Conservation (phyloP, 352 stramenopile genomes). For the Phytophthora litchii region DNA sequence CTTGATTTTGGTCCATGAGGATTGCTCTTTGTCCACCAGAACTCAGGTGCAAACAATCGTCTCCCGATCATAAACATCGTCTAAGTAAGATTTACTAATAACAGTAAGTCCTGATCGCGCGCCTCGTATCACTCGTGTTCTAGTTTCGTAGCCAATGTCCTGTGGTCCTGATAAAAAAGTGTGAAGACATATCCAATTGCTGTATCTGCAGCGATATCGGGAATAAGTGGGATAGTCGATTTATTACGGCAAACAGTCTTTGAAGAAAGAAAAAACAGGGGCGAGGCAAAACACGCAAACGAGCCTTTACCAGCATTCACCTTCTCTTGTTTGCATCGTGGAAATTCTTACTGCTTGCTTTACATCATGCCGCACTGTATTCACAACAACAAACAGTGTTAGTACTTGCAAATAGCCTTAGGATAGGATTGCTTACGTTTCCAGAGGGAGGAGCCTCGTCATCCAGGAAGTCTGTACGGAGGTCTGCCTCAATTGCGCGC, state of each 20-base stretch:
- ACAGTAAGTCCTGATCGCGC: too few relatives aligned
- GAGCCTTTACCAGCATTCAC: constrained; percentile 9
- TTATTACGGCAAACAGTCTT: constrained; percentile 37
- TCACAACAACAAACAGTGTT: neutral
- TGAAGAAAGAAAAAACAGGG: constrained; percentile 17
- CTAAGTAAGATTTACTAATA: too few relatives aligned
- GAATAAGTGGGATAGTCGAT: constrained; percentile 2
- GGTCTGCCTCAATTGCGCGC: constrained; percentile 58
- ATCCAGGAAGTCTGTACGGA: constrained; percentile 57
- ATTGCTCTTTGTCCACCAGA: too few relatives aligned
- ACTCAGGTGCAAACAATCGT: too few relatives aligned
- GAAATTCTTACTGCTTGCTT: constrained; percentile 8
- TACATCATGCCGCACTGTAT: constrained; percentile 43
- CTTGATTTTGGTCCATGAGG: too few relatives aligned
- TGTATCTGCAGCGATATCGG: neutral
- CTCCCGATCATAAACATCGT: too few relatives aligned
- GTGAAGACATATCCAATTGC: too few relatives aligned
- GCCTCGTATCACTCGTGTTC: too few relatives aligned
- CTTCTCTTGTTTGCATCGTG: constrained; percentile 29
- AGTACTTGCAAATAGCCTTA: neutral
- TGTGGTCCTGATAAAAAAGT: too few relatives aligned
- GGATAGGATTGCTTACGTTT: constrained; percentile 42
- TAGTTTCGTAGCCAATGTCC: too few relatives aligned
- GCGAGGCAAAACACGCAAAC: constrained; percentile 19
- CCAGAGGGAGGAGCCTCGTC: constrained; percentile 55